These are phyloP conservation scores for Claviceps cyperi DNA, from an alignment of 2,329 filamentous ascomycete genomes.

Conservation along the genomic window DNA sequence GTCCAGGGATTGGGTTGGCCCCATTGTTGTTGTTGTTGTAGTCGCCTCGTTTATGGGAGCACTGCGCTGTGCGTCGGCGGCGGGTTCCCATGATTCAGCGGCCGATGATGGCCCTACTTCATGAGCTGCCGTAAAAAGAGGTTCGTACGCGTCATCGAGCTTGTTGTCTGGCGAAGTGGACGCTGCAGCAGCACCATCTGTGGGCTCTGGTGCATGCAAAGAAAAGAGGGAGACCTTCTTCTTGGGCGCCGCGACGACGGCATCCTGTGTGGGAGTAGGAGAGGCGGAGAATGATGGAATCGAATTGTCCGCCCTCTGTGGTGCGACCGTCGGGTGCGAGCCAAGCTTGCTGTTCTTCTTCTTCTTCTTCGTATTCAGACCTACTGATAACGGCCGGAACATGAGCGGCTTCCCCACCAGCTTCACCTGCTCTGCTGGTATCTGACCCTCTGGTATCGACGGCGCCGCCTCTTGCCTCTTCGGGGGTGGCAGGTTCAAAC, in stretches of 20 bases:
- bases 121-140: slow-evolving; percentile 30
- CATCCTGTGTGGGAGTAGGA: neutral
- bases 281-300: neutral
- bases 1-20: slow-evolving; percentile 42
- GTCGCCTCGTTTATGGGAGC: slow-evolving; percentile 17
- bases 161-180: slow-evolving; percentile 10
- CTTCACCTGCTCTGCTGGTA: slow-evolving; percentile 49
- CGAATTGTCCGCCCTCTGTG: slow-evolving; percentile 8
- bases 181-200: slow-evolving; percentile 10
- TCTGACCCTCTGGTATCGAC: slow-evolving; percentile 40
- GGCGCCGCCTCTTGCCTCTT: slow-evolving; percentile 28
- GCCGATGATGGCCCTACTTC: neutral
- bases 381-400: slow-evolving; percentile 81
- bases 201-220: slow-evolving; percentile 30
- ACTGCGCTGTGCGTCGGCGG: neutral
- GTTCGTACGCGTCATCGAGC: slow-evolving; percentile 28
- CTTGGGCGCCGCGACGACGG: slow-evolving; percentile 21
- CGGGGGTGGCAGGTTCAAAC: slow-evolving; percentile 25
- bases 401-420: slow-evolving; percentile 66
- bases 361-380: slow-evolving; percentile 59
- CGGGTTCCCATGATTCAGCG: no score
- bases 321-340: slow-evolving; percentile 1
- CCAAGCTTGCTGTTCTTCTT: slow-evolving; percentile 25
- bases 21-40: slow-evolving; percentile 13
- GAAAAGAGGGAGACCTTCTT: slow-evolving; percentile 58